Conservation (phyloP, 805 yeast species). For the Saccharomycopsis selenospora region DNA sequence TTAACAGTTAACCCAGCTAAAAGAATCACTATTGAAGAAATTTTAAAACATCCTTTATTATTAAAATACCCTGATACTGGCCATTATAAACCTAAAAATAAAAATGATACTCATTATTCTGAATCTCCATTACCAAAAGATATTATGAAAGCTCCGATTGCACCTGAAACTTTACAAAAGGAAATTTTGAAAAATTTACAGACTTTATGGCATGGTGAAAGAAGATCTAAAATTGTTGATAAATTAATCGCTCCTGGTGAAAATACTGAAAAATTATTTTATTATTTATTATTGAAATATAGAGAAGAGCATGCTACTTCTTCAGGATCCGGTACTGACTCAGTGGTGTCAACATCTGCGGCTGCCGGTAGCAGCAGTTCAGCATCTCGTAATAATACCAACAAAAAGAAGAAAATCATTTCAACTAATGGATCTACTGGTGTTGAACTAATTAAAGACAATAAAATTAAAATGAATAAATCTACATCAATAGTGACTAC, state of each 20-base stretch:
- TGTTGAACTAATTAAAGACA: constrained; percentile 16
- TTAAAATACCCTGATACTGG: constrained; percentile 50
- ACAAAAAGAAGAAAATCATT: constrained; percentile 23
- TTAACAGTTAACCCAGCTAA: constrained; percentile 72
- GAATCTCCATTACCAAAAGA: constrained; percentile 32
- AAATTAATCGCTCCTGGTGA: constrained; percentile 49
- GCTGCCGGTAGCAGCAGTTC: no score
- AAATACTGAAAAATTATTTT: constrained; percentile 74
- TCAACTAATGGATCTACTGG: constrained; percentile 17
- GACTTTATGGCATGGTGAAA: constrained; percentile 76
- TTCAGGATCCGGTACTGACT: constrained; percentile 20
- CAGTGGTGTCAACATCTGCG: background rate
- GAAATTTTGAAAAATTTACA: constrained; percentile 71
- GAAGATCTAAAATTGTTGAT: constrained; percentile 42
- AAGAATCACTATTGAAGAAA: constrained; percentile 72
- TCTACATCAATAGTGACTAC: constrained; percentile 37
- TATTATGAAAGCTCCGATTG: constrained; percentile 23
- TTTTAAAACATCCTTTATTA: constrained; percentile 74
- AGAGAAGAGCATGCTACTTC: constrained; percentile 52
- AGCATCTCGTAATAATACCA: no score
- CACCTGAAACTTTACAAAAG: constrained; percentile 50
- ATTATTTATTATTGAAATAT: constrained; percentile 66
- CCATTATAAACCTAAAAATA: constrained; percentile 29
- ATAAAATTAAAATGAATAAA: constrained; percentile 29
- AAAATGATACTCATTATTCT: constrained; percentile 33